Conservation (phyloP, 2,329 filamentous ascomycete genomes). For the Monascus ruber region DNA sequence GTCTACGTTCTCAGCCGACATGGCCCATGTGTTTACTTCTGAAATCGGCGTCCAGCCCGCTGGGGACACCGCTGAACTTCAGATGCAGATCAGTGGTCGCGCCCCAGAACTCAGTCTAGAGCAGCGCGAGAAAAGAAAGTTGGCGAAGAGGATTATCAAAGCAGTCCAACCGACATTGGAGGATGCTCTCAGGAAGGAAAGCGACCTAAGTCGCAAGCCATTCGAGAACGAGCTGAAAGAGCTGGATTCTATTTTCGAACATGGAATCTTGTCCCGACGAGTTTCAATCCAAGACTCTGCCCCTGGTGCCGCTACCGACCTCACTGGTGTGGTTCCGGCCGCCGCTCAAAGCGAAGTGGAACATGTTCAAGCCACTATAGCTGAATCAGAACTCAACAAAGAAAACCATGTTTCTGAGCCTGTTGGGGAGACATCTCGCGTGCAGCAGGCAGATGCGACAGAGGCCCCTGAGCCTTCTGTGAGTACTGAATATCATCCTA, state of each 20-base stretch:
- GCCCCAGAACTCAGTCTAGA: slow-evolving; percentile 43
- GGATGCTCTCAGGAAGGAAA: slow-evolving; percentile 64
- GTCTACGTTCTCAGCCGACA: slow-evolving; percentile 47
- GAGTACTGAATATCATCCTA: slow-evolving; percentile 4
- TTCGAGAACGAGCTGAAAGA: slow-evolving; percentile 61
- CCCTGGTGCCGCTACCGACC: slow-evolving; percentile 28
- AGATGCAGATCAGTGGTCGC: slow-evolving; percentile 41
- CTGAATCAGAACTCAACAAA: not conserved
- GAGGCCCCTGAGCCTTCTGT: slow-evolving; percentile 1
- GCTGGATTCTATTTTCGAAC: slow-evolving; percentile 61
- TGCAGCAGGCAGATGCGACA: not conserved
- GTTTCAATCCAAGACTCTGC: slow-evolving; percentile 35
- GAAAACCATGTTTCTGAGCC: not conserved
- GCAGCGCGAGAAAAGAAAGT: slow-evolving; percentile 66
- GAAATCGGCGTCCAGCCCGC: slow-evolving; percentile 41
- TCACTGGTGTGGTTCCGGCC: slow-evolving; percentile 5
- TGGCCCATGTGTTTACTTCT: slow-evolving; percentile 45
- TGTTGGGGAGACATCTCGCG: not conserved
- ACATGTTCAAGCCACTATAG: too few relatives aligned
- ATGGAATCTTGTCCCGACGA: slow-evolving; percentile 47
- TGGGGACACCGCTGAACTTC: slow-evolving; percentile 32
- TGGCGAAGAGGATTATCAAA: slow-evolving; percentile 85
- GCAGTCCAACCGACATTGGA: slow-evolving; percentile 68
- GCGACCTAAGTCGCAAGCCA: slow-evolving; percentile 62
- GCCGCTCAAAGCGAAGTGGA: too few relatives aligned